phyloP scores from a whole-genome alignment of 352 stramenopile genomes.

The Globisporangium megalacanthum region DNA sequence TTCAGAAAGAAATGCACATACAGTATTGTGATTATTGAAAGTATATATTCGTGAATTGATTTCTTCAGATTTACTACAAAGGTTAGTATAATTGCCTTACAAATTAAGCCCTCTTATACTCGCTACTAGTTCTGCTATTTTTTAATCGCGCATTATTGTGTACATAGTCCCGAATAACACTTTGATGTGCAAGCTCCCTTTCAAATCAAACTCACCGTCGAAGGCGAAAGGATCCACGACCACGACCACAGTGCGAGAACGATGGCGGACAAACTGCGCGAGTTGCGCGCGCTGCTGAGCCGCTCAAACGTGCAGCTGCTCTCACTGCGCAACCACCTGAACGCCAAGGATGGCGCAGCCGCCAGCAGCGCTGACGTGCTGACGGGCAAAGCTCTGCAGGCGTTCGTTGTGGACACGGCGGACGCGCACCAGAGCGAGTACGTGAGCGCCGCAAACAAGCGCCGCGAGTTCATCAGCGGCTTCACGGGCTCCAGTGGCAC shows the following conservation, averaged over 20 bases:
- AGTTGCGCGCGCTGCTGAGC: slow-evolving; percentile 56
- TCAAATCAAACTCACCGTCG: too few species aligned
- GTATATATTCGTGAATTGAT: too few species aligned
- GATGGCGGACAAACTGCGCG: slow-evolving; percentile 53
- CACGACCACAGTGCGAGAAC: neutral
- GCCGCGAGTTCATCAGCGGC: slow-evolving; percentile 92
- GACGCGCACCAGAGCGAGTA: slow-evolving; percentile 99
- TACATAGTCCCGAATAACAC: too few species aligned
- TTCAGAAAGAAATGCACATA: too few species aligned
- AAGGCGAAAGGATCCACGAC: neutral
- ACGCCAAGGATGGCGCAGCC: slow-evolving; percentile 26
- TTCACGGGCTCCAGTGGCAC: slow-evolving; percentile 98
- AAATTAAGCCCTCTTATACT: too few species aligned
- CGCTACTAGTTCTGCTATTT: too few species aligned
- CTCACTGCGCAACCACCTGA: slow-evolving; percentile 49
- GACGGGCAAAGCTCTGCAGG: slow-evolving; percentile 56
- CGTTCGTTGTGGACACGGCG: slow-evolving; percentile 94
- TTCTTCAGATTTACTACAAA: too few species aligned
- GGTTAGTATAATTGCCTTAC: too few species aligned
- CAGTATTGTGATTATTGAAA: too few species aligned
- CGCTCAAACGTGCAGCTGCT: slow-evolving; percentile 63
- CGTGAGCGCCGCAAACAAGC: slow-evolving; percentile 93
- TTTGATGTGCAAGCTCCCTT: too few species aligned
- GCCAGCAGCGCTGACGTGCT: slow-evolving; percentile 16
- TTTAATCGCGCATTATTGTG: too few species aligned